Percentiles rank a stretch among this genome's conserved stretches.
Conservation (phyloP, 2,329 filamentous ascomycete species). For the Waltergamsia citrina region DNA sequence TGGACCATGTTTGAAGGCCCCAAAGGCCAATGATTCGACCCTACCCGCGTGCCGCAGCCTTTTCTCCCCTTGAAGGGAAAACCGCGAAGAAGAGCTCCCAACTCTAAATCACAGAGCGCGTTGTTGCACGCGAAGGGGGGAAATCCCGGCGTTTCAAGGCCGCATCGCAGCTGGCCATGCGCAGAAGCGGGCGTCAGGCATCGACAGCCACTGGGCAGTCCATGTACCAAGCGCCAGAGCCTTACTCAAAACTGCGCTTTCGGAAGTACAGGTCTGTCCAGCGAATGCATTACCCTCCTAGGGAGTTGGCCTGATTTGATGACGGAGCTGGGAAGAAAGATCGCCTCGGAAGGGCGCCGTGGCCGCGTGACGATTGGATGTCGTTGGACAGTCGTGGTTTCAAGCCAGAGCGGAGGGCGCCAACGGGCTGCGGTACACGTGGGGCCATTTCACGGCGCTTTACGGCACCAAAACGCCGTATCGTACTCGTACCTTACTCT, state of each 20-base stretch:
- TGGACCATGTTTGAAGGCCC: background rate
- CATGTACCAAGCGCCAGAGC: too few species aligned
- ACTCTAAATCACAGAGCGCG: background rate
- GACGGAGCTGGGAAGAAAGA: too few species aligned
- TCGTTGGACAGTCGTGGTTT: slow-evolving; percentile 1
- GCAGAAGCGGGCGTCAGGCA: background rate
- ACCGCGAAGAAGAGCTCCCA: background rate
- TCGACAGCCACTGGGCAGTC: slow-evolving; percentile 3
- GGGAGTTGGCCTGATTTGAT: too few species aligned
- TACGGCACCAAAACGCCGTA: too few species aligned
- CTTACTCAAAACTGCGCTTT: too few species aligned
- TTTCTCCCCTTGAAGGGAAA: too few species aligned
- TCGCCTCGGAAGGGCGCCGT: too few species aligned
- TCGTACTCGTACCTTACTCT: too few species aligned
- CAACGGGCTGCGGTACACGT: background rate
- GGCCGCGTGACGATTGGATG: background rate
- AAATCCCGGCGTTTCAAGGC: slow-evolving; percentile 1
- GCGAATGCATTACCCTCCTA: too few species aligned
- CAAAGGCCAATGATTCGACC: background rate
- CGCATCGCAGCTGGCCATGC: background rate
- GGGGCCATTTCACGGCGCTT: too few species aligned
- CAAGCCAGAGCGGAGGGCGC: slow-evolving; percentile 1
- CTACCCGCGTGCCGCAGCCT: too few species aligned
- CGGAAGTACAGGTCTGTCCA: too few species aligned
- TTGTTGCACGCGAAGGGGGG: background rate